Conservation (phyloP, 192 early-diverging fungal species). For the Chytriomyces confervae region DNA sequence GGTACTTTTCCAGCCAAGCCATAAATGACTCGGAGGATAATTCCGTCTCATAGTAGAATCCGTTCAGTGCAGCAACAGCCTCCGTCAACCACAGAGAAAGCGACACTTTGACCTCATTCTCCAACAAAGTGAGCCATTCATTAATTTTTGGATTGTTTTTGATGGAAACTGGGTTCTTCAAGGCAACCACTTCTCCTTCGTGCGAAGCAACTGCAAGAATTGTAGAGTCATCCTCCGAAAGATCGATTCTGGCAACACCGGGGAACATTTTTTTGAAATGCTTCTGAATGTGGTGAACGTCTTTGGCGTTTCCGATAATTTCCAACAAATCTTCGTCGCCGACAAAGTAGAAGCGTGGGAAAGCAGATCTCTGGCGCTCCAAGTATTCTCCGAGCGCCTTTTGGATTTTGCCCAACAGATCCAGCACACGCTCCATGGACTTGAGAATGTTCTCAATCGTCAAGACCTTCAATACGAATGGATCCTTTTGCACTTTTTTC, state of each 20-base stretch:
- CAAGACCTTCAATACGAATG: constrained; percentile 94
- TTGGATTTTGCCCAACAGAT: constrained; percentile 93
- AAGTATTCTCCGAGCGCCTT: constrained; percentile 99
- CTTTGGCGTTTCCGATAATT: constrained; percentile 98
- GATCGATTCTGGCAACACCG: constrained; percentile 82
- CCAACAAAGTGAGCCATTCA: constrained; percentile 94
- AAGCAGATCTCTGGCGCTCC: constrained; percentile 93
- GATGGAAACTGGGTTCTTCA: constrained; percentile 80
- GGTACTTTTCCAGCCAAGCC: constrained; percentile 85
- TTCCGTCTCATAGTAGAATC: constrained; percentile 59
- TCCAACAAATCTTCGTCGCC: constrained; percentile 99
- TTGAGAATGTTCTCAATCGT: constrained; percentile 93
- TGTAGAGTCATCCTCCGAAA: constrained; percentile 75
- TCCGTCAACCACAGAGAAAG: constrained; percentile 79
- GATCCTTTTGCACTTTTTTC: constrained; percentile 99
- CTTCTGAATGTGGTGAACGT: constrained; percentile 93
- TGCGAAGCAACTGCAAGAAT: constrained; percentile 87
- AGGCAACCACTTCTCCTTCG: constrained; percentile 88
- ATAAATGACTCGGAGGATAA: constrained; percentile 67
- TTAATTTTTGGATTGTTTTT: constrained; percentile 90
- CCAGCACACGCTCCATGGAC: constrained; percentile 91
- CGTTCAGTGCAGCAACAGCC: constrained; percentile 71
- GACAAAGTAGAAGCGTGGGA: constrained; percentile 99
- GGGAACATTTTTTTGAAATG: constrained; percentile 99
- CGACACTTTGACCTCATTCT: constrained; percentile 91